A percentile compares a stretch with the other conserved stretches of the same genome.
Evolutionary conservation across 345 rosid genomes (phyloP).

Genomic region (Pistacia vera): DNA sequence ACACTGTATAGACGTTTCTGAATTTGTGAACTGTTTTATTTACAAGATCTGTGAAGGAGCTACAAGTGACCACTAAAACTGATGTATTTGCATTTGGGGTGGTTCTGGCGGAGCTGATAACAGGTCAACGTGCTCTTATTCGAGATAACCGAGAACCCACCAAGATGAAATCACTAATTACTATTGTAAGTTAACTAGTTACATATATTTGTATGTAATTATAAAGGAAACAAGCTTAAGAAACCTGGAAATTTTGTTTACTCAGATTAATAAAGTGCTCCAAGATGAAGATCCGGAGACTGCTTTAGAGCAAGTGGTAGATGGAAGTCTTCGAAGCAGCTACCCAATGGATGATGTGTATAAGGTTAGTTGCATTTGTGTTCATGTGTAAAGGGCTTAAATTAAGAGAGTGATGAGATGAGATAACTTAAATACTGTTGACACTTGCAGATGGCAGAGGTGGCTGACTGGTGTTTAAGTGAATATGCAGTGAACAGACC

Average conservation of each 20-base stretch:
- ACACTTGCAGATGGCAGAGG: slow-evolving; percentile 52
- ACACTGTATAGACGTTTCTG: neutral
- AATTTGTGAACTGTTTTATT: neutral
- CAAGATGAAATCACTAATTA: slow-evolving; percentile 51
- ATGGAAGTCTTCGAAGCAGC: slow-evolving; percentile 46
- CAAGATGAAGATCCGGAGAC: slow-evolving; percentile 40
- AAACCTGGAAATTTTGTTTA: neutral
- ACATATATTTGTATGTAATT: too few relatives aligned
- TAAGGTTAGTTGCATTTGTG: slow-evolving; percentile 37
- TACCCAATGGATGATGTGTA: slow-evolving; percentile 49
- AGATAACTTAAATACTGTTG: neutral
- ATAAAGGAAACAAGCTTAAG: too few relatives aligned
- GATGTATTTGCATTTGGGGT: slow-evolving; percentile 74
- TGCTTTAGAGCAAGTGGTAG: slow-evolving; percentile 46
- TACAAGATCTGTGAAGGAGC: slow-evolving; percentile 64
- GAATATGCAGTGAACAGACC: slow-evolving; percentile 54
- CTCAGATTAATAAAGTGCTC: slow-evolving; percentile 45
- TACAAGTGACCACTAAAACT: slow-evolving; percentile 63
- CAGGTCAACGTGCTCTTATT: slow-evolving; percentile 57
- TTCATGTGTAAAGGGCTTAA: too few relatives aligned
- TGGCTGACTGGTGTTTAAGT: slow-evolving; percentile 55
- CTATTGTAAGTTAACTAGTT: slow-evolving; percentile 36
- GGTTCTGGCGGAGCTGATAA: slow-evolving; percentile 66
- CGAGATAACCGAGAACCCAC: slow-evolving; percentile 51
- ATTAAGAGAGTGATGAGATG: neutral